Conservation (phyloP, 805 yeast species). For the Henningerozyma blattae region DNA sequence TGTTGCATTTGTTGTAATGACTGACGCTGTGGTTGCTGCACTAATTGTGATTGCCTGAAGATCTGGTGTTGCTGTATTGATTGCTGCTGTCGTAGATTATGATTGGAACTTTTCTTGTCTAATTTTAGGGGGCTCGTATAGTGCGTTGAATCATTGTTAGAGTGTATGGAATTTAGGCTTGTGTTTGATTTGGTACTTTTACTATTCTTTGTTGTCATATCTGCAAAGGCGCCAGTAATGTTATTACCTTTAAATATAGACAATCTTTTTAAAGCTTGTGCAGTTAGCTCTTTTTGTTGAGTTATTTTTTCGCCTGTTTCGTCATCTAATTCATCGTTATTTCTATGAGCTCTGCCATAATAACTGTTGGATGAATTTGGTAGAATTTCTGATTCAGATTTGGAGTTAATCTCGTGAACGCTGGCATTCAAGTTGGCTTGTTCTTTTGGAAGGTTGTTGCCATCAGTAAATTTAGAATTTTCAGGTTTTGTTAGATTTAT, state of each 20-base stretch:
- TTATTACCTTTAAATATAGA: slow-evolving; percentile 15
- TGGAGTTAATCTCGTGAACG: too few species aligned
- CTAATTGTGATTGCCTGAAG: too few species aligned
- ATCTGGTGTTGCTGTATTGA: too few species aligned
- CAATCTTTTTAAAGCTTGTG: slow-evolving; percentile 29
- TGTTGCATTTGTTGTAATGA: too few species aligned
- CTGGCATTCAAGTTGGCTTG: not conserved
- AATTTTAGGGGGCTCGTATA: too few species aligned
- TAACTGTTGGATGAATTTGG: not conserved
- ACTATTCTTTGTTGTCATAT: not conserved
- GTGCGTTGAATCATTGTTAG: too few species aligned
- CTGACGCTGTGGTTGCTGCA: too few species aligned
- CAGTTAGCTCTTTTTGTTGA: slow-evolving; percentile 25
- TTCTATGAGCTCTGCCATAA: not conserved
- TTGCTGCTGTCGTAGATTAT: too few species aligned
- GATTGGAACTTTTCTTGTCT: too few species aligned
- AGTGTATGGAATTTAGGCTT: too few species aligned
- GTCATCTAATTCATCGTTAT: slow-evolving; percentile 9
- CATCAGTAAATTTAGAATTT: not conserved
- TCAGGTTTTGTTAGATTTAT: slow-evolving; percentile 8
- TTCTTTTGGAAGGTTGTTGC: not conserved
- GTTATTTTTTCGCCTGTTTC: slow-evolving; percentile 13
- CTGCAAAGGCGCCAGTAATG: not conserved
- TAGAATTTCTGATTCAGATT: too few species aligned
- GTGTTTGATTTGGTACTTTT: too few species aligned